phyloP scores from a whole-genome alignment of 768 basidiomycete genomes.

The Leccinum longicurvipes region DNA sequence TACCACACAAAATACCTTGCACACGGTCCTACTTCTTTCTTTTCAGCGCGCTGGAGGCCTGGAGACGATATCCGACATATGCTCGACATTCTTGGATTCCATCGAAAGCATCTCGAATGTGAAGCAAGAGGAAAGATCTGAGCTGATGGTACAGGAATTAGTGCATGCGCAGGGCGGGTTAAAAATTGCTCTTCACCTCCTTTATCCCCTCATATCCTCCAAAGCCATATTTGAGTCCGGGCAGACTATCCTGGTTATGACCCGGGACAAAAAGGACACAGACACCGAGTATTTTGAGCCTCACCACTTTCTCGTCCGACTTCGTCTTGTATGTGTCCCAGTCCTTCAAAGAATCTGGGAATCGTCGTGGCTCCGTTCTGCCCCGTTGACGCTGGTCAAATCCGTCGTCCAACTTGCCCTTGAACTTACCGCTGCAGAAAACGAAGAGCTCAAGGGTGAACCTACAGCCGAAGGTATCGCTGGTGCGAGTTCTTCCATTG shows the following conservation, averaged over 20 bases:
- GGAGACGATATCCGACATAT: slow-evolving; percentile 59
- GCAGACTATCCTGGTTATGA: slow-evolving; percentile 70
- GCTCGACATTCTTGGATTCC: slow-evolving; percentile 49
- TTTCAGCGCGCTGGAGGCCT: slow-evolving; percentile 74
- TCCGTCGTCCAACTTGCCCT: slow-evolving; percentile 75
- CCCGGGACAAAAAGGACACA: slow-evolving; percentile 75
- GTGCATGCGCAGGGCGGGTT: slow-evolving; percentile 76
- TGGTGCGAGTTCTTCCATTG: slow-evolving; percentile 28
- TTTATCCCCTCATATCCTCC: slow-evolving; percentile 73
- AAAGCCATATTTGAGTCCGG: slow-evolving; percentile 82
- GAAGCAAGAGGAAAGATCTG: slow-evolving; percentile 54
- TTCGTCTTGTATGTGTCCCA: slow-evolving; percentile 70
- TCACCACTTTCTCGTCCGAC: slow-evolving; percentile 79
- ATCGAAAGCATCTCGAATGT: slow-evolving; percentile 53
- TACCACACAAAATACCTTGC: slow-evolving; percentile 65
- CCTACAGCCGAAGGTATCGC: slow-evolving; percentile 34
- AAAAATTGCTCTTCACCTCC: slow-evolving; percentile 75
- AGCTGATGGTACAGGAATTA: slow-evolving; percentile 58
- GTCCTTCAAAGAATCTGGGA: slow-evolving; percentile 73
- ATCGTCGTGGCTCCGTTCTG: slow-evolving; percentile 73
- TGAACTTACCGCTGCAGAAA: slow-evolving; percentile 77
- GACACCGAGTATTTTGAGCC: slow-evolving; percentile 82
- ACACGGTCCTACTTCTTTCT: slow-evolving; percentile 76
- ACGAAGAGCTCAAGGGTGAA: slow-evolving; percentile 63
- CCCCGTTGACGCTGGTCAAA: slow-evolving; percentile 72